These are phyloP conservation scores for Trametes hirsuta DNA, from an alignment of 1,284 basidiomycete genomes.

Conservation along the genomic window DNA sequence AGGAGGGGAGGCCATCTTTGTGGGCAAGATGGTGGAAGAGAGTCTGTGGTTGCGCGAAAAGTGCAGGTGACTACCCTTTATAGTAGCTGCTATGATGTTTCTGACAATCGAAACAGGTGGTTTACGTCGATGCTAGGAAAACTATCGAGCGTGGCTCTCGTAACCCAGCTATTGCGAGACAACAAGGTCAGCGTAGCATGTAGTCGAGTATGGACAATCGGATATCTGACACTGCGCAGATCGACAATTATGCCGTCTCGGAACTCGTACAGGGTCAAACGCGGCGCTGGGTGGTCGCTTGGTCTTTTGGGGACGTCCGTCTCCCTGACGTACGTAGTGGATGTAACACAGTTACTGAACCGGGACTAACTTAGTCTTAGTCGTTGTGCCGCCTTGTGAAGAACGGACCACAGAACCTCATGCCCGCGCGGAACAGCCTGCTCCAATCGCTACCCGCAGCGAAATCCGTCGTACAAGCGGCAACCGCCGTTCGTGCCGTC, in stretches of 20 bases:
- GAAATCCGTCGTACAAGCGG: too few relatives aligned
- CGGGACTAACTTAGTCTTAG: too few relatives aligned
- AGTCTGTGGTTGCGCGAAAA: slow-evolving; percentile 50
- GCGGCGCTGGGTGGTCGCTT: slow-evolving; percentile 85
- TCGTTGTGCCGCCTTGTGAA: too few relatives aligned
- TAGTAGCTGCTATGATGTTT: neutral
- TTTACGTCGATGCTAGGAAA: slow-evolving; percentile 93
- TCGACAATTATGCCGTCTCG: slow-evolving; percentile 84
- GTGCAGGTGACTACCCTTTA: slow-evolving; percentile 50
- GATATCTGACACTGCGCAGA: slow-evolving; percentile 43
- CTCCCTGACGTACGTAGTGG: slow-evolving; percentile 76
- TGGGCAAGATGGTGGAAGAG: slow-evolving; percentile 79
- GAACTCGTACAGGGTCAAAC: slow-evolving; percentile 88
- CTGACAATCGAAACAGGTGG: slow-evolving; percentile 61
- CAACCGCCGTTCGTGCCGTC: too few relatives aligned
- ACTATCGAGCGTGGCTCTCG: slow-evolving; percentile 66
- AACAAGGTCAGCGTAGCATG: slow-evolving; percentile 45
- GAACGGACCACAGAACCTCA: too few relatives aligned
- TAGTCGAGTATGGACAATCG: neutral
- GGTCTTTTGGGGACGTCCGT: slow-evolving; percentile 71
- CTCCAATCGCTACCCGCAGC: too few relatives aligned
- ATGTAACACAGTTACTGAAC: too few relatives aligned
- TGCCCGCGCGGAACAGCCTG: too few relatives aligned
- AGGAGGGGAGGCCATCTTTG: slow-evolving; percentile 86
- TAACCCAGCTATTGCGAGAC: slow-evolving; percentile 62